Base-by-base conservation (phyloP, 768 basidiomycete genomes). In the Mycena haematopus region DNA sequence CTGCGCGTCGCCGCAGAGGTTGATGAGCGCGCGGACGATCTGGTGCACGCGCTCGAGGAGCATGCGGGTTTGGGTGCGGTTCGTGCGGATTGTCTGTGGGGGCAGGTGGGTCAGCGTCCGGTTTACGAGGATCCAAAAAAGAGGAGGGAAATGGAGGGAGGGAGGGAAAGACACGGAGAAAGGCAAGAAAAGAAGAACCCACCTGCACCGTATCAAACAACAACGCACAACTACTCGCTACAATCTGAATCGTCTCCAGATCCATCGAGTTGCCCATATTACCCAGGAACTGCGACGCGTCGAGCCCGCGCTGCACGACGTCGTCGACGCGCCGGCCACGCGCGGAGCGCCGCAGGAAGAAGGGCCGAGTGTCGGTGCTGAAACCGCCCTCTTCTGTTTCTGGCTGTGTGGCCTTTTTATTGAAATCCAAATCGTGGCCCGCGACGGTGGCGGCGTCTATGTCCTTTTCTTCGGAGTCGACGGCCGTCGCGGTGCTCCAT, bases 1-100 rank as follows among this genome's bases (percentile, higher is more conserved):
- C n/a, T 15, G 14, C 22, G 42, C 62, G 6, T 63, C 66, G 6
- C 62, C 66, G 29, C 25, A 47, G 11, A 67, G 52, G 35, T 67
- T 67, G 56, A 67, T 63, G 7, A 67, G 35, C 15, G 66, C 51
- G 19, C 51, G 59, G n/a, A 67, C 59, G n/a, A 67, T 63, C 56
- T 67, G 62, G 58, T 67, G 54, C 50, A 67, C 62, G 24, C 62
- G 66, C 59, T 67, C 66, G 29, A 67, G 58, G 17, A 67, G 40
- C 56, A 57, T 55, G 14, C 38, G n/a, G 52, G 58, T 60, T 19
- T 57, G 58, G 19, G 45, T 36, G 2, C 35, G 45, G 46, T 67
- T 67, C 21, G 44, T 54, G 21, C 62, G 58, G 3, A 67, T 62
- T 15, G 52, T 56, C 64, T 52, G 8, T 15, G n/a, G 7, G 3